Base-by-base conservation (phyloP, 169 alveolate genomes). In the Fabrea salina region DNA sequence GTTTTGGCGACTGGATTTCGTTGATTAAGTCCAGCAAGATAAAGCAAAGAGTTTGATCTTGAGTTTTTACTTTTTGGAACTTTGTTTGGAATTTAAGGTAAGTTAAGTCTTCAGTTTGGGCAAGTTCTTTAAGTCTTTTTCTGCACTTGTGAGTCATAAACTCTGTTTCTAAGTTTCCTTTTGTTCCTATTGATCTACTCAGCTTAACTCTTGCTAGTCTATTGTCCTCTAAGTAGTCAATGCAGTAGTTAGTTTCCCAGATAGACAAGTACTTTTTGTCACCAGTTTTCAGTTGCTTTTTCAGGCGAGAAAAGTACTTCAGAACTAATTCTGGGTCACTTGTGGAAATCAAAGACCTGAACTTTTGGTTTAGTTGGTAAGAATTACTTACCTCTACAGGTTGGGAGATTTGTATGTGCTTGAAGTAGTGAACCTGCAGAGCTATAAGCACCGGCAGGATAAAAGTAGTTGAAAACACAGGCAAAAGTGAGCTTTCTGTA, bases 161-260 rank as follows among this genome's bases (percentile, higher is more conserved):
- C 6, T 58, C 27, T 5, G 43, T 35, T 58, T 22, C 41, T 6
- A 58, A 16, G 7, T 16, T 6, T 5, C 4, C 8, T 33, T 19
- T 16, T 16, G 57, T 30, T 32, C 19, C 19, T 0, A 19, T 25
- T 13, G 30, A 39, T 64, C 30, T 32, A 16, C 33, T 39, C 16
- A 64, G 75, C 5, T 64, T 64, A 39, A 64, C 3, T 19, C 37
- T 22, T 37, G 75, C 75, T 37, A 64, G 30, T 37, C 75, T 19
- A 2, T 37, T 22, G 30, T 64, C 75, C 19, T 64, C 41, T 37
- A 64, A 40, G 11, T 51, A 19, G n/a, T 37, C 35, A 37, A 64
- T 19, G 6, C 75, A 64, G 30, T 32, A 64, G 30, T 64, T 64
- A 40, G 25, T 39, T 35, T 32, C 75, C 57, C 75, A 64, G 16